These are phyloP conservation scores for Achlya hypogyna DNA, from an alignment of 352 stramenopile genomes.

Conservation along the genomic window DNA sequence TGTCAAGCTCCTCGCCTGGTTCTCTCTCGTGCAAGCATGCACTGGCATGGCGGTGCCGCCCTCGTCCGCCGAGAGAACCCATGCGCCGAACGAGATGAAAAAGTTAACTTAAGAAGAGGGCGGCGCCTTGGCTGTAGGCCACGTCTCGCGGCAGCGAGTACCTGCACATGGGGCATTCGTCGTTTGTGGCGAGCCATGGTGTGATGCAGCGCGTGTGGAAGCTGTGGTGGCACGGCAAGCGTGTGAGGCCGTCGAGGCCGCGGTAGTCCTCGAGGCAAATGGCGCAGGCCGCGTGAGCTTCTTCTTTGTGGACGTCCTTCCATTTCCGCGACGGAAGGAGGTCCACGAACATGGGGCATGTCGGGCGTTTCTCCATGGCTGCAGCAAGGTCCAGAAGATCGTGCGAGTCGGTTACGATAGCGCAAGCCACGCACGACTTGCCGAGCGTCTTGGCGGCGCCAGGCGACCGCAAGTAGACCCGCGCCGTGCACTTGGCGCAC, in stretches of 20 bases:
- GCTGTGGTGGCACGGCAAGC: neutral
- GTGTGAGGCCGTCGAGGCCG: neutral
- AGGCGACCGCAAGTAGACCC: neutral
- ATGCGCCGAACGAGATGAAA: neutral
- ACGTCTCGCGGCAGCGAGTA: neutral
- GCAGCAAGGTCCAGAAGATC: neutral
- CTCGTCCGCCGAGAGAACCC: neutral
- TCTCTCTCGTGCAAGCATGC: conserved; percentile 63
- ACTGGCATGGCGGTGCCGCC: conserved; percentile 31
- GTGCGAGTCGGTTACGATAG: neutral
- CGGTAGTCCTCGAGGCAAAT: conserved; percentile 5
- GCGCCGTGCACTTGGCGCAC: conserved; percentile 42
- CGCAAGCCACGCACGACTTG: conserved; percentile 1
- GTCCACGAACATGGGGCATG: conserved; percentile 1
- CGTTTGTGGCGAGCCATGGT: neutral
- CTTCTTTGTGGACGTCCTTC: neutral
- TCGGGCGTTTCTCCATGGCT: neutral
- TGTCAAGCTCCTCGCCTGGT: conserved; percentile 41
- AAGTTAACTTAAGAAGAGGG: neutral
- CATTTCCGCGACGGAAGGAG: neutral
- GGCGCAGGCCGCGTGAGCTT: neutral
- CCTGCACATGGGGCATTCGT: conserved; percentile 2
- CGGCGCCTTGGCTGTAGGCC: neutral
- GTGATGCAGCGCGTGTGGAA: neutral
- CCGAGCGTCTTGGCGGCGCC: neutral